Percentiles rank a stretch among this genome's conserved stretches.
Evolutionary conservation across 352 stramenopile species (phyloP).

Genomic region (Globisporangium spinosum): DNA sequence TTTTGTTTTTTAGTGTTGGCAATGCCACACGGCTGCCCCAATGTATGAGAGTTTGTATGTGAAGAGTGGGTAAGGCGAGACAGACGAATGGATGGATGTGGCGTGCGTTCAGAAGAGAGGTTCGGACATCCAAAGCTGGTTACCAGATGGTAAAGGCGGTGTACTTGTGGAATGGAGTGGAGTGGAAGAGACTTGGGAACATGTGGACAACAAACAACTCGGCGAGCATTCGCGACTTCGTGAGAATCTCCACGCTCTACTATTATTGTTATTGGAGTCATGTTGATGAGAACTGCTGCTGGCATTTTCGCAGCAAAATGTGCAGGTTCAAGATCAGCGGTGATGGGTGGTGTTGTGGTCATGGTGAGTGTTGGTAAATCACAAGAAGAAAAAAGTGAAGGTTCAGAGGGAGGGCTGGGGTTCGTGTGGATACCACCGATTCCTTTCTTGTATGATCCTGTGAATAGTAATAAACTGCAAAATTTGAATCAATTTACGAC

Average conservation of each 20-base stretch:
- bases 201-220: neutral
- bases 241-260: too few species aligned
- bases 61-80: neutral
- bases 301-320: neutral
- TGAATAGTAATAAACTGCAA: neutral
- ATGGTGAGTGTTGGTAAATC: neutral
- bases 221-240: neutral
- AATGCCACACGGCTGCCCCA: too few species aligned
- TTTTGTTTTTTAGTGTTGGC: neutral
- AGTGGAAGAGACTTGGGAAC: neutral
- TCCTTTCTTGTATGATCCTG: neutral
- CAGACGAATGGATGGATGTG: neutral
- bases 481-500: too few species aligned
- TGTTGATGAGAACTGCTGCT: neutral
- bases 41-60: constrained; percentile 5
- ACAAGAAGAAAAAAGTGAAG: neutral
- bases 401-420: neutral
- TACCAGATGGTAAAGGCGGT: neutral
- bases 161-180: neutral
- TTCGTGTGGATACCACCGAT: neutral
- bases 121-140: neutral
- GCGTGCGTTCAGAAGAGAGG: neutral
- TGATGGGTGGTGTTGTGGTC: neutral
- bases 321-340: neutral
- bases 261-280: too few species aligned